phyloP scores from a whole-genome alignment of 2,329 filamentous ascomycete genomes.

The Clathrospora elynae region DNA sequence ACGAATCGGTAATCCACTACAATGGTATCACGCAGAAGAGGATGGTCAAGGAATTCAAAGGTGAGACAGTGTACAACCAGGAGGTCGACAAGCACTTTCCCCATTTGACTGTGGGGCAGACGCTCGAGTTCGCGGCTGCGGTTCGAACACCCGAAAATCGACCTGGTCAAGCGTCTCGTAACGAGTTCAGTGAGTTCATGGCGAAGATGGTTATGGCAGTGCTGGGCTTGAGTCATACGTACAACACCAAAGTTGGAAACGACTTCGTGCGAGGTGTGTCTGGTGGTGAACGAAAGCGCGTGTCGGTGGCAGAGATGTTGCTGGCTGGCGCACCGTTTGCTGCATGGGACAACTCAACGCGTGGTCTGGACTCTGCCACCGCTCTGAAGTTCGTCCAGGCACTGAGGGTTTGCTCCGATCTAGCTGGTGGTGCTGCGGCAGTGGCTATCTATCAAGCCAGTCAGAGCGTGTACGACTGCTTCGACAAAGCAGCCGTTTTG shows the following conservation, averaged over 20 bases:
- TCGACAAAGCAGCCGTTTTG: constrained; percentile 75
- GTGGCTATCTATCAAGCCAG: constrained; percentile 63
- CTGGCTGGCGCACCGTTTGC: constrained; percentile 48
- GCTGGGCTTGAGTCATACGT: constrained; percentile 61
- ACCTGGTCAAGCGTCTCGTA: constrained; percentile 44
- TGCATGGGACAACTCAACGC: constrained; percentile 55
- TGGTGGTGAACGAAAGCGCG: constrained; percentile 66
- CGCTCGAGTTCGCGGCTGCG: constrained; percentile 61
- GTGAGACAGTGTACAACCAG: constrained; percentile 54
- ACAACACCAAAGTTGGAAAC: constrained; percentile 61
- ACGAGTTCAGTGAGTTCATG: constrained; percentile 54
- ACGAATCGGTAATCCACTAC: constrained; percentile 63
- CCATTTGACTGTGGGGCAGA: constrained; percentile 62
- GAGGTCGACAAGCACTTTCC: constrained; percentile 61
- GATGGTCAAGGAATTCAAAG: constrained; percentile 56
- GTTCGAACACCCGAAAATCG: constrained; percentile 56
- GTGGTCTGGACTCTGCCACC: constrained; percentile 52
- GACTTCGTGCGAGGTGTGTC: constrained; percentile 66
- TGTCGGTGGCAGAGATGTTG: constrained; percentile 62
- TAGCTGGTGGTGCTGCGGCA: constrained; percentile 57
- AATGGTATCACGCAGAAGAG: constrained; percentile 57
- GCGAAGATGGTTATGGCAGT: constrained; percentile 59
- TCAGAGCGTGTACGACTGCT: constrained; percentile 62
- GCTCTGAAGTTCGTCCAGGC: constrained; percentile 64
- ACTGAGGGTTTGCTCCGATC: constrained; percentile 56